Base-by-base conservation (phyloP, 495 filamentous ascomycete genomes). In the Corynascus novoguineensis region DNA sequence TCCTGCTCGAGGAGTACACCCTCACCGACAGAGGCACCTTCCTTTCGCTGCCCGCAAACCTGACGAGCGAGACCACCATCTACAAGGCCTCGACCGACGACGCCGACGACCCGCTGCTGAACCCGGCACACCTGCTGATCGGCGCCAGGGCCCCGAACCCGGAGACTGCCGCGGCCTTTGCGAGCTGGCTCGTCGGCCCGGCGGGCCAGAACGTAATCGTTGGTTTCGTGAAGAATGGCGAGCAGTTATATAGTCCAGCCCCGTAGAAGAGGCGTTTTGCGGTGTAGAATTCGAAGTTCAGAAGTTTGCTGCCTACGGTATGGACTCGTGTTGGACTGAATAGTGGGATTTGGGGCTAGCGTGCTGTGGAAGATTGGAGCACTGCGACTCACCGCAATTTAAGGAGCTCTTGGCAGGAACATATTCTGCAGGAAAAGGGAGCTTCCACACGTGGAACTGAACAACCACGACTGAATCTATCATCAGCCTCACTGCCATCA, bases 1-100 rank as follows among this genome's bases (percentile, higher is more conserved):
- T 50, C 47, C 47, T 50, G 47, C 47, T 50, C 19, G 24, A 37
- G 19, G 47, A 50, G 47, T 50, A 50, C 47, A 50, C 47, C 2
- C 47, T 50, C 19, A 50, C 47, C 4, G 47, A 50, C 24, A 7
- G 47, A 1, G 47, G 31, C 11, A 50, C 47, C 1, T 50, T 50
- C 31, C 47, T 50, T 11, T 50, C 47, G 31, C 47, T 50, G 22
- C 47, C 47, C 1, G 47, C 47, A 8, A 50, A 50, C 31, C 19
- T 50, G 31, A 50, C 47, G 9, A 37, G 31, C 47, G 19, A 37
- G 31, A 50, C 47, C 9, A 50, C 47, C 47, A 34, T 50, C 19
- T 50, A 4, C 47, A 35, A 50, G 31, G 47, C 47, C 8, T 17
- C 47, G 2, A 50, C 47, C 19, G 47, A 35, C 47, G 31, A 50